These are phyloP conservation scores for Tolypocladium ophioglossoides DNA, from an alignment of 2,329 filamentous ascomycete species.

Conservation along the genomic window DNA sequence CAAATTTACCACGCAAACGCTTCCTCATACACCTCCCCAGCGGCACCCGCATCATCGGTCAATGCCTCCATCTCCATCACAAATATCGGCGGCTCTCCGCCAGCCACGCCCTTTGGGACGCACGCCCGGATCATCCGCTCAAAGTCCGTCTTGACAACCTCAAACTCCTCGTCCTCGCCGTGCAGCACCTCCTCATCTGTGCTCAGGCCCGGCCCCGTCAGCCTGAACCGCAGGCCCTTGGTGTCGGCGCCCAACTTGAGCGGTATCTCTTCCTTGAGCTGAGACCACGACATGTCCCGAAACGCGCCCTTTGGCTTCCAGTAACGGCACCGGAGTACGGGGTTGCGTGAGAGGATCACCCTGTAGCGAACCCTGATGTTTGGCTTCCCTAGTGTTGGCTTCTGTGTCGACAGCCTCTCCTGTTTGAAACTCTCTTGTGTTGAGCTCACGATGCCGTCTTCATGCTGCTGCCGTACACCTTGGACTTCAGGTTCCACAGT, in stretches of 20 bases:
- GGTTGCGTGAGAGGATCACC: background rate
- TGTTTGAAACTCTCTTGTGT: background rate
- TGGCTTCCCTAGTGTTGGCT: background rate
- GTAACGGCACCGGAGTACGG: background rate
- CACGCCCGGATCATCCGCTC: background rate
- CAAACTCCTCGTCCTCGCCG: background rate
- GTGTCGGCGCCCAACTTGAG: background rate
- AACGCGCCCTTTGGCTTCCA: background rate
- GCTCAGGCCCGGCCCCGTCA: background rate
- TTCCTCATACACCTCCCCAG: background rate
- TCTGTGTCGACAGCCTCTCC: background rate
- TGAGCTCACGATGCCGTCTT: background rate
- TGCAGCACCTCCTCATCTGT: background rate
- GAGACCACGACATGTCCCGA: background rate
- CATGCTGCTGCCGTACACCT: background rate
- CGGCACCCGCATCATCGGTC: background rate
- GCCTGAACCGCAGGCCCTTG: background rate
- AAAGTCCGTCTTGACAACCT: background rate
- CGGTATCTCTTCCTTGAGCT: background rate
- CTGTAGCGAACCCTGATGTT: background rate
- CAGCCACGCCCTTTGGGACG: background rate
- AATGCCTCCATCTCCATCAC: background rate
- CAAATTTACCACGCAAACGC: background rate
- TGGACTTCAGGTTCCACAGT: background rate
- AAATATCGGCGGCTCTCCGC: background rate